Evolutionary conservation across 2,329 filamentous ascomycete species (phyloP).

Genomic region (Cladosporium sp.): DNA sequence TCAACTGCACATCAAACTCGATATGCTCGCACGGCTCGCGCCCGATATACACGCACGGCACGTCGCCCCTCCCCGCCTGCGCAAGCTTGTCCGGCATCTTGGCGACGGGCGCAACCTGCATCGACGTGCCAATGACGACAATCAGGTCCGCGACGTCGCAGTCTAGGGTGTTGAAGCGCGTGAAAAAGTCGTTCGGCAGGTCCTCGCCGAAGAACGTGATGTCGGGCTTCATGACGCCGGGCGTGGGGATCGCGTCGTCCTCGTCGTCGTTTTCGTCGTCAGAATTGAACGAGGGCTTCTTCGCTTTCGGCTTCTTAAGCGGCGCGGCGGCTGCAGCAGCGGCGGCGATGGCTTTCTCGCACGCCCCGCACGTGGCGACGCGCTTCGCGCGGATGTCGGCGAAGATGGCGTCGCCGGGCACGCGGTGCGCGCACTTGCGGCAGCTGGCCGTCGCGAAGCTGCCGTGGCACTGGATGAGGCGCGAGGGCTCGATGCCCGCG

Average conservation of each 20-base stretch:
- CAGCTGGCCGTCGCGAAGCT: conserved; percentile 91
- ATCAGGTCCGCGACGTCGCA: conserved; percentile 76
- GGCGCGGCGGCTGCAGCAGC: conserved; percentile 28
- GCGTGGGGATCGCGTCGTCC: conserved; percentile 57
- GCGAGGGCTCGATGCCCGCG: conserved; percentile 73
- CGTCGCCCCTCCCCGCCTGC: conserved; percentile 13
- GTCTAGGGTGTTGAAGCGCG: conserved; percentile 75
- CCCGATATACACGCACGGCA: conserved; percentile 32
- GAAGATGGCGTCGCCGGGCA: conserved; percentile 71
- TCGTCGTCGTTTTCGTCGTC: conserved; percentile 52
- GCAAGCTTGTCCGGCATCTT: conserved; percentile 55
- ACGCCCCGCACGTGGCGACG: conserved; percentile 72
- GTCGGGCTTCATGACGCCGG: conserved; percentile 89
- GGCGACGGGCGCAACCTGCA: conserved; percentile 92
- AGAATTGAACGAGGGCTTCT: conserved; percentile 33
- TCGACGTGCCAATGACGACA: conserved; percentile 89
- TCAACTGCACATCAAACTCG: conserved; percentile 90
- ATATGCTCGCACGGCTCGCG: conserved; percentile 70
- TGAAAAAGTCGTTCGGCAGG: conserved; percentile 75
- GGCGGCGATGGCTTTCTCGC: conserved; percentile 50
- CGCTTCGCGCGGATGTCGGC: conserved; percentile 67
- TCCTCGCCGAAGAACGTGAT: conserved; percentile 97
- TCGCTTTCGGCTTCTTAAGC: conserved; percentile 38
- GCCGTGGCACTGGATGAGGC: conserved; percentile 91
- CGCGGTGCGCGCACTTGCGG: conserved; percentile 69